Percentiles rank a stretch among this genome's conserved stretches.
Conservation (phyloP, 2,329 filamentous ascomycete species). For the Laburnicola sp. region DNA sequence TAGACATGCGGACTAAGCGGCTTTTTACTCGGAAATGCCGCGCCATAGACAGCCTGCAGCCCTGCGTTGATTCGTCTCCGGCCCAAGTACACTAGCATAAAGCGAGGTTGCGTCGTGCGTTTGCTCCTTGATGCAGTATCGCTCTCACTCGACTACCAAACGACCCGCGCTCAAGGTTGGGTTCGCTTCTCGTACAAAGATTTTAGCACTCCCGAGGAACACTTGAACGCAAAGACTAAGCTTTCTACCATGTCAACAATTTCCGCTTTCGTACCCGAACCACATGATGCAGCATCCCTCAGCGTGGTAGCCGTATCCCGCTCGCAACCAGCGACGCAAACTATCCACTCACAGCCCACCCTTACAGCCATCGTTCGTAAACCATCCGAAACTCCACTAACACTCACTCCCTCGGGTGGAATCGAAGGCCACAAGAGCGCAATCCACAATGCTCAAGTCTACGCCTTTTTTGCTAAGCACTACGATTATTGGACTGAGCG, state of each 20-base stretch:
- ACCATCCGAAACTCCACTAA: neutral
- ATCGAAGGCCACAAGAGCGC: slow-evolving; percentile 4
- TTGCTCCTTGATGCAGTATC: neutral
- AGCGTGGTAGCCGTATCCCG: slow-evolving; percentile 1
- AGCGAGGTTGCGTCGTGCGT: neutral
- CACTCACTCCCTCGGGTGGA: neutral
- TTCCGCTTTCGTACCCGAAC: neutral
- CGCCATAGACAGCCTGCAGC: neutral
- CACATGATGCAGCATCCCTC: neutral
- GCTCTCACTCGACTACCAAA: neutral
- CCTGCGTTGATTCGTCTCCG: neutral
- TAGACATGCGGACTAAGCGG: neutral
- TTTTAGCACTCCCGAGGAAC: too few relatives aligned
- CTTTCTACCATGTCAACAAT: neutral
- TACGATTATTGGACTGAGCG: slow-evolving; percentile 5
- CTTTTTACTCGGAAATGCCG: neutral
- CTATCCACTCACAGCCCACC: neutral
- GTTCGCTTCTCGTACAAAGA: too few relatives aligned
- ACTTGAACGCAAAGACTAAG: too few relatives aligned
- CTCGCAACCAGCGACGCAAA: neutral
- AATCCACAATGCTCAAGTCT: slow-evolving; percentile 6
- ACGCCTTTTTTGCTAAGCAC: slow-evolving; percentile 9
- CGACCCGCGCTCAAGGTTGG: too few relatives aligned
- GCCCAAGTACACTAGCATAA: neutral
- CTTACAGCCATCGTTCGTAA: slow-evolving; percentile 2